Conservation (phyloP, 2,329 filamentous ascomycete species). For the Fusarium sambucinum region DNA sequence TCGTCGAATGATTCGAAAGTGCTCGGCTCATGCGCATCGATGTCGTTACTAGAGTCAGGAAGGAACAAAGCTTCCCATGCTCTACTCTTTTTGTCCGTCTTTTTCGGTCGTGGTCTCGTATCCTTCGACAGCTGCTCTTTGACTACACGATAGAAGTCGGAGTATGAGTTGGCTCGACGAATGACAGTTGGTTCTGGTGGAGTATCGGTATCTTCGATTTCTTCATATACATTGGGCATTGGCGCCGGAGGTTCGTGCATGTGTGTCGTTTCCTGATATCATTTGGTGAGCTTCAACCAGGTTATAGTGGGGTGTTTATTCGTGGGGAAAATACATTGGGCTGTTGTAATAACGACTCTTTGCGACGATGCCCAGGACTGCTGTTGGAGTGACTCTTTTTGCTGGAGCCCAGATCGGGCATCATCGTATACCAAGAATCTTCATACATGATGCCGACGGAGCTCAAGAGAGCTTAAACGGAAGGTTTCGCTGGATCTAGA, state of each 20-base stretch:
- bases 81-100: conserved; percentile 56
- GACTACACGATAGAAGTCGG: conserved; percentile 77
- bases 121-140: conserved; percentile 68
- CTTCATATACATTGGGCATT: conserved; percentile 70
- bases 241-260: conserved; percentile 64
- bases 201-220: conserved; percentile 64
- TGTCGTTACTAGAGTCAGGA: conserved; percentile 12
- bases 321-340: conserved; percentile 62
- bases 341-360: conserved; percentile 76
- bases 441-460: conserved; percentile 74
- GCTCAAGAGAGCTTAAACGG: conserved; percentile 33
- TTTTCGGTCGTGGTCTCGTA: conserved; percentile 55
- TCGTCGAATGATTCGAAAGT: conserved; percentile 63
- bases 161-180: conserved; percentile 78
- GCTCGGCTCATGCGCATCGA: conserved; percentile 45
- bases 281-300: conserved; percentile 44
- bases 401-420: conserved; percentile 70
- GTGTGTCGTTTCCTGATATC: conserved; percentile 65
- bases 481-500: conserved; percentile 24
- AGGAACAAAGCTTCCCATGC: conserved; percentile 66
- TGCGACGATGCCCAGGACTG: conserved; percentile 70
- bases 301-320: conserved; percentile 26
- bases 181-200: conserved; percentile 75
- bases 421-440: conserved; percentile 85
- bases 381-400: conserved; percentile 61